Evolutionary conservation across 495 filamentous ascomycete species (phyloP).

Genomic region (Penicillium riverlandense): DNA sequence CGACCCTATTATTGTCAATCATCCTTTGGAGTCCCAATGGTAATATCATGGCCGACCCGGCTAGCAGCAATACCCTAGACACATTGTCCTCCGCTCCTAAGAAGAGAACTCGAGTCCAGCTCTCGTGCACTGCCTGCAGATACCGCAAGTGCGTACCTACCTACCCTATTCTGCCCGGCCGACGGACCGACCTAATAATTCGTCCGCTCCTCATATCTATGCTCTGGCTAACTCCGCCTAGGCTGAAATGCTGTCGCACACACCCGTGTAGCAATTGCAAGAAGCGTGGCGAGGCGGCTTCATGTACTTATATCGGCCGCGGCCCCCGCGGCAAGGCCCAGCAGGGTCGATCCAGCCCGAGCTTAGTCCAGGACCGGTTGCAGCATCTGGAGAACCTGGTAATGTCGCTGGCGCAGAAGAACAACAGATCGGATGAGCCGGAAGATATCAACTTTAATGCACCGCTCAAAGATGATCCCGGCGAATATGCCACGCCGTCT

Average conservation of each 20-base stretch:
- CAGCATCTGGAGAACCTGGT: slow-evolving; percentile 48
- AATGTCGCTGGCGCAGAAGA: slow-evolving; percentile 35
- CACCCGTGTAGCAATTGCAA: slow-evolving; percentile 44
- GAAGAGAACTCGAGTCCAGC: slow-evolving; percentile 45
- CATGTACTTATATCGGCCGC: slow-evolving; percentile 37
- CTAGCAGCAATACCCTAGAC: slow-evolving; percentile 1
- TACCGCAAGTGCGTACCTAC: slow-evolving; percentile 37
- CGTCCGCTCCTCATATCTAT: no score
- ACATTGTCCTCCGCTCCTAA: slow-evolving; percentile 12
- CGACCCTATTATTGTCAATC: no score
- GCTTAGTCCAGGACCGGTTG: slow-evolving; percentile 39
- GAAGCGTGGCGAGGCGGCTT: slow-evolving; percentile 34
- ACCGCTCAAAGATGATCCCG: not conserved
- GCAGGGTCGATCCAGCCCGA: slow-evolving; percentile 24
- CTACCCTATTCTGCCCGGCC: no score
- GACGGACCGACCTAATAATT: no score
- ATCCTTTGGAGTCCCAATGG: not conserved
- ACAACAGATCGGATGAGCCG: slow-evolving; percentile 18
- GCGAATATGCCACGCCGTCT: slow-evolving; percentile 13
- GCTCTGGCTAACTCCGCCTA: slow-evolving; percentile 5
- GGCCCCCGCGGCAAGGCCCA: slow-evolving; percentile 27
- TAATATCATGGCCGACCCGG: slow-evolving; percentile 6
- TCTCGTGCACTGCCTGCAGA: slow-evolving; percentile 48
- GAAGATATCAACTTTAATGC: slow-evolving; percentile 6
- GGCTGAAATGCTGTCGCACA: slow-evolving; percentile 46